Base-by-base conservation (phyloP, 768 basidiomycete species). In the Sistotremastrum niveocremeum region DNA sequence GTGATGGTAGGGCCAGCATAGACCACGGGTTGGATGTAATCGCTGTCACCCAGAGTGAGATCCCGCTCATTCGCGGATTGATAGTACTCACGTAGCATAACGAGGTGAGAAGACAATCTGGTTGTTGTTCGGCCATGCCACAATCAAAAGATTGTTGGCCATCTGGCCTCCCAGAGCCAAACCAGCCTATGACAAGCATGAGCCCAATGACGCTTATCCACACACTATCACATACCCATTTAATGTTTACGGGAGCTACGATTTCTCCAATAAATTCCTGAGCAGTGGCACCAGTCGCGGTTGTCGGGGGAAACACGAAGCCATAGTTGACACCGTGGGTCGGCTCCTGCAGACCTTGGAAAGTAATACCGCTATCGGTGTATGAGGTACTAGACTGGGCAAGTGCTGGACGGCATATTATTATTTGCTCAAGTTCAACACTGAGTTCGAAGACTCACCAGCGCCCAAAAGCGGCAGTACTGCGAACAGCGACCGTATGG, bases 241-340 rank as follows among this genome's bases (percentile, higher is more conserved):
- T 54, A n/a, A 67, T 66, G 5, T 53, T 65, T 36, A 75, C 60
- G 6, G 79, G 77, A 6, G 74, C 71, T 29, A 77, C 69, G 40
- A 79, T 72, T 58, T 77, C 74, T 42, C 72, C 79, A 51, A 81
- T 76, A 55, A 79, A 79, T 52, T 81, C 78, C 10, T 62, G 64
- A 20, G 70, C 58, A 30, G 65, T 60, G 30, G 60, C 46, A 8
- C 62, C 65, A 6, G 65, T 62, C 8, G 65, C 57, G 4, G 60
- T 63, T 10, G 70, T 55, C 12, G 71, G 71, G 30, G 76, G 76
- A 52, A 79, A 74, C 34, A 72, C 61, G 48, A 70, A 70, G 46
- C 76, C 76, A 52, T 70, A 64, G 30, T 57, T 58, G 9, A 65
- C 61, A n/a, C 44, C 45, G 48, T 63, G 52, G 8, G 52, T 53